Evolutionary conservation across 106 monocot species (phyloP), one percentile per base, ranked within the genome.

Genomic region (Posidonia australis): DNA sequence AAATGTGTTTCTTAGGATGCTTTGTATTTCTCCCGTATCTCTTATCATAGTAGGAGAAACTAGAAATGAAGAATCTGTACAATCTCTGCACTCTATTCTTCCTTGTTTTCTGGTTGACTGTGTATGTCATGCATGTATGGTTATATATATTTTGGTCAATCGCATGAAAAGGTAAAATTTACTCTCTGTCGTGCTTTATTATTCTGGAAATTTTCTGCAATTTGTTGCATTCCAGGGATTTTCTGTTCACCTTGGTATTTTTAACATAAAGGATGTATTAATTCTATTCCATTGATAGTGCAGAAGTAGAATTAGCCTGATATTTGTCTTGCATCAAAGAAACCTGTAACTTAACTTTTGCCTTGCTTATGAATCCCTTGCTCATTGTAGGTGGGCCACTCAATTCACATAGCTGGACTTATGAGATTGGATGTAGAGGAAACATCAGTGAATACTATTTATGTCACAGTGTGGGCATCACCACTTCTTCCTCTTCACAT

Each of bases 391-490:
- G 67, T 56, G 46, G 87, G 87, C 12, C 76, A 87, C 60, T 87
- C 90, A 29, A 64, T 96, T 71, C 96, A 96, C 78, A 70, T 90
- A 60, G 96, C 87, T 62, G 96, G 90, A 31, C 72, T 96, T 17
- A 76, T 87, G 73, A 82, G 96, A 59, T 19, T 96, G n/a, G 96
- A 96, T 69, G 70, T 96, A 28, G 90, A 84, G 75, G 82, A 96
- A 72, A 59, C 71, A 67, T 77, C 79, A 16, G 78, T 75, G 14
- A 80, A 77, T 2, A 74, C 87, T 9, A 73, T 84, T 22, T 96
- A 96, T 54, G 28, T 96, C 54, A 96, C 96, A 23, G 82, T 96
- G 28, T 96, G 90, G 90, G 96, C 96, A 58, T 96, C 96, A 32
- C 61, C 82, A 24, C 80, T 87, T 58, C 83, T 96, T 47, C 90